These are phyloP conservation scores for Hibiscus tridactylites DNA, from an alignment of 345 rosid species.

Conservation along the genomic window DNA sequence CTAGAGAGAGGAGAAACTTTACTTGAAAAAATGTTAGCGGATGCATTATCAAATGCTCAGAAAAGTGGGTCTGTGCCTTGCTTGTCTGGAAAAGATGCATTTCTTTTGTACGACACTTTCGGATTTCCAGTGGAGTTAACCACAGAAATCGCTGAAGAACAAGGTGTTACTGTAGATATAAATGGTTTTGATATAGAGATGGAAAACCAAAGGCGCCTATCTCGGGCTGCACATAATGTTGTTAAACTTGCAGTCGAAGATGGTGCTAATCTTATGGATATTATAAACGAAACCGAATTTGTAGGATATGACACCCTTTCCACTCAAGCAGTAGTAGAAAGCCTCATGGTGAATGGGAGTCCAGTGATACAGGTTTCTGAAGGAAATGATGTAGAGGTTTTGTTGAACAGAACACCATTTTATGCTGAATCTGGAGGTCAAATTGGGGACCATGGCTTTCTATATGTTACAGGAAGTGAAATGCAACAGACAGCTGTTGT, in stretches of 20 bases:
- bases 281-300: constrained; percentile 65
- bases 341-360: constrained; percentile 71
- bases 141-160: constrained; percentile 73
- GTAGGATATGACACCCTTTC: constrained; percentile 74
- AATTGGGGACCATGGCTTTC: constrained; percentile 74
- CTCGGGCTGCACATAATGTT: constrained; percentile 83
- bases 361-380: constrained; percentile 70
- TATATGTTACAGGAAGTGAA: constrained; percentile 45
- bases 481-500: constrained; percentile 50
- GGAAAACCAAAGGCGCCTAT: constrained; percentile 85
- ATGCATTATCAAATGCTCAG: constrained; percentile 39
- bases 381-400: constrained; percentile 80
- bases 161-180: constrained; percentile 58
- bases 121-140: constrained; percentile 99
- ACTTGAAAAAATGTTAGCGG: constrained; percentile 62
- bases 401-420: constrained; percentile 82
- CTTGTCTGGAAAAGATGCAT: constrained; percentile 76
- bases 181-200: constrained; percentile 65
- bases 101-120: constrained; percentile 71
- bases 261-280: constrained; percentile 40
- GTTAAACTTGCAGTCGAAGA: constrained; percentile 71
- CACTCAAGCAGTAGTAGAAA: constrained; percentile 59
- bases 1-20: constrained; percentile 86
- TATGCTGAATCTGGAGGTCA: constrained; percentile 98
- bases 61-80: constrained; percentile 38